phyloP scores from a whole-genome alignment of 805 yeast species.

The Dipodascus geniculatus region DNA sequence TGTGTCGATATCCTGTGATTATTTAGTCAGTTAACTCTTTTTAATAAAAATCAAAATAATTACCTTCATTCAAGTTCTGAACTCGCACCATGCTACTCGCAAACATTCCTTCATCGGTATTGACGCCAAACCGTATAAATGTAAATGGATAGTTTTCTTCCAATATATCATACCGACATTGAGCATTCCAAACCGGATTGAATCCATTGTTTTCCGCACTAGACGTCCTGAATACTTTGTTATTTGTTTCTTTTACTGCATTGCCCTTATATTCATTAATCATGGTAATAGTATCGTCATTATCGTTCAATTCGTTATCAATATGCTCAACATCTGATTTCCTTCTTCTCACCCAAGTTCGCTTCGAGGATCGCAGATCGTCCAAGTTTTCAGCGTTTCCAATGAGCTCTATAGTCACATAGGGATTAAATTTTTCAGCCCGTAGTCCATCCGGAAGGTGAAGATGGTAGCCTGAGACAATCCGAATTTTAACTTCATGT shows the following conservation, averaged over 20 bases:
- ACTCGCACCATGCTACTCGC: slow-evolving; percentile 57
- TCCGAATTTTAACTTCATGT: neutral
- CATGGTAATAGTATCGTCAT: neutral
- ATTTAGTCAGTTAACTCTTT: neutral
- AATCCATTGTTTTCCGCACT: slow-evolving; percentile 53
- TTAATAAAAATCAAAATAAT: neutral
- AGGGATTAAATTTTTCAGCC: neutral
- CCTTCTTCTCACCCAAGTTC: neutral
- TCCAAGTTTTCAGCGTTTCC: neutral
- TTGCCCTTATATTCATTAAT: neutral
- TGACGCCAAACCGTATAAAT: slow-evolving; percentile 27
- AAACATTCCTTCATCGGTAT: slow-evolving; percentile 26
- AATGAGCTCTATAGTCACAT: neutral
- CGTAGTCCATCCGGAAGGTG: neutral
- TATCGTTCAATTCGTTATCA: neutral
- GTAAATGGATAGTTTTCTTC: slow-evolving; percentile 22
- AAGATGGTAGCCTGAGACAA: neutral
- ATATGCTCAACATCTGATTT: neutral
- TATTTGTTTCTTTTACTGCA: slow-evolving; percentile 1
- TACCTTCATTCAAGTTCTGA: slow-evolving; percentile 46
- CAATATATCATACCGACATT: slow-evolving; percentile 33
- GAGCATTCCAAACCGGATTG: slow-evolving; percentile 72
- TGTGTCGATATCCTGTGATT: slow-evolving; percentile 55
- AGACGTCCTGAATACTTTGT: neutral
- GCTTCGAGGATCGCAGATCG: neutral